A percentile compares a stretch with the other conserved stretches of the same genome.
phyloP scores from a whole-genome alignment of 768 basidiomycete species.

The Dioszegia hungarica region DNA sequence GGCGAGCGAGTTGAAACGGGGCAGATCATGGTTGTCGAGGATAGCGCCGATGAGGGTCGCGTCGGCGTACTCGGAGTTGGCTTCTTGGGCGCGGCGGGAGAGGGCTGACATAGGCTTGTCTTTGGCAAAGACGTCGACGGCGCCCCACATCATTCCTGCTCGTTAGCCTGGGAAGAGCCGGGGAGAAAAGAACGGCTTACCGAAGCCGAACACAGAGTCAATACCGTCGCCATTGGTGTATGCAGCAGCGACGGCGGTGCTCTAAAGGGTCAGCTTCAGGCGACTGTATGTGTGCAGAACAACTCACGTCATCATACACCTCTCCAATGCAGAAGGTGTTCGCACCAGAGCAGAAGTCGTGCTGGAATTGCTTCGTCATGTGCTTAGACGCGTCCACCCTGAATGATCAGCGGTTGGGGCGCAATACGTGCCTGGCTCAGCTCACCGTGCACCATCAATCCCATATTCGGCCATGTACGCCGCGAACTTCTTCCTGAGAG shows the following conservation, averaged over 20 bases:
- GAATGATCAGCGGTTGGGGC: neutral
- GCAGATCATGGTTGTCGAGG: slow-evolving; percentile 38
- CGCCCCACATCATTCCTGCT: slow-evolving; percentile 26
- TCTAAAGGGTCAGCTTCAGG: slow-evolving; percentile 7
- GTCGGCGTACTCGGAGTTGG: slow-evolving; percentile 7
- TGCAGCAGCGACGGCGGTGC: slow-evolving; percentile 13
- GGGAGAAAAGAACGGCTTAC: slow-evolving; percentile 9
- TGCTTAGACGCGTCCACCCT: slow-evolving; percentile 38
- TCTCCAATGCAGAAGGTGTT: slow-evolving; percentile 39
- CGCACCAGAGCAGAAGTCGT: slow-evolving; percentile 25
- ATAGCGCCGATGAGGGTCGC: slow-evolving; percentile 23
- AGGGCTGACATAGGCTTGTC: slow-evolving; percentile 2
- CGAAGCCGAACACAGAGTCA: slow-evolving; percentile 34
- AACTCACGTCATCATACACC: slow-evolving; percentile 19
- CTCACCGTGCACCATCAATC: slow-evolving; percentile 27
- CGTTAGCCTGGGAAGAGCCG: neutral
- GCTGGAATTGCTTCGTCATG: slow-evolving; percentile 26
- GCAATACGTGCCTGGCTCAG: neutral
- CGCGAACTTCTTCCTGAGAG: slow-evolving; percentile 22
- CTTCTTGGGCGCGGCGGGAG: neutral
- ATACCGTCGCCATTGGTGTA: slow-evolving; percentile 28
- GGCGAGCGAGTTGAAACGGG: slow-evolving; percentile 31
- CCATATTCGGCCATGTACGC: slow-evolving; percentile 28
- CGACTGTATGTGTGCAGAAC: neutral
- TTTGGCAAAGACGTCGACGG: slow-evolving; percentile 1